Base-by-base conservation (phyloP, 805 yeast genomes). In the Kazachstania africana region DNA sequence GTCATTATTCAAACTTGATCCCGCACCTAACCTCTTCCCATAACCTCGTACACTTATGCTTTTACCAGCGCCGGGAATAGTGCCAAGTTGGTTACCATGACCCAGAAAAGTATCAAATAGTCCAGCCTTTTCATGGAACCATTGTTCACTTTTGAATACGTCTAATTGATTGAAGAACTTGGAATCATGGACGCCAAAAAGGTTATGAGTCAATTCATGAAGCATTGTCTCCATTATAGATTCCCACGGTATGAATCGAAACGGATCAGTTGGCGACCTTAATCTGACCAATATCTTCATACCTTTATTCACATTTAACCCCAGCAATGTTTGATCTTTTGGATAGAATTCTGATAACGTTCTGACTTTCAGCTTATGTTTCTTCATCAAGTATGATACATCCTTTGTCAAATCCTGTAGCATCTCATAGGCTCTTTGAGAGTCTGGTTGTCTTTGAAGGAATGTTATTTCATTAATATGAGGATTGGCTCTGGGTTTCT, bases 131-230 rank as follows among this genome's bases (percentile, higher is more conserved):
- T 50, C 52, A 18, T 47, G 44, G 12, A 43, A 38, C 53, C 63
- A 55, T 48, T 58, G 73, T 44, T 78, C 58, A 5, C 59, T 60
- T 35, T 68, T 70, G 25, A 80, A 60, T 36, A 69, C 72, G 33
- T 80, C 88, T 40, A 84, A 53, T 31, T 66, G 65, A 31, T 59
- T 59, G 49, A 82, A 82, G 48, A 88, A 88, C 36, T 57, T 57
- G 3, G 59, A 68, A 58, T 88, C 78, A 49, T 88, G 97, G 0
- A 94, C 80, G 0, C 95, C 95, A 45, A 61, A 60, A 14, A 64
- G 50, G 50, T 84, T 87, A 51, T 88, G 97, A 2, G 83, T 70
- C 26, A 88, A 62, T 51, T 88, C 97, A 54, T 88, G 97, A 4
- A 88, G 60, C 74, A 85, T 70, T 0, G 95, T 84, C 1, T 85